Evolutionary conservation across 345 rosid species (phyloP).

Genomic region (Excoecaria agallocha): DNA sequence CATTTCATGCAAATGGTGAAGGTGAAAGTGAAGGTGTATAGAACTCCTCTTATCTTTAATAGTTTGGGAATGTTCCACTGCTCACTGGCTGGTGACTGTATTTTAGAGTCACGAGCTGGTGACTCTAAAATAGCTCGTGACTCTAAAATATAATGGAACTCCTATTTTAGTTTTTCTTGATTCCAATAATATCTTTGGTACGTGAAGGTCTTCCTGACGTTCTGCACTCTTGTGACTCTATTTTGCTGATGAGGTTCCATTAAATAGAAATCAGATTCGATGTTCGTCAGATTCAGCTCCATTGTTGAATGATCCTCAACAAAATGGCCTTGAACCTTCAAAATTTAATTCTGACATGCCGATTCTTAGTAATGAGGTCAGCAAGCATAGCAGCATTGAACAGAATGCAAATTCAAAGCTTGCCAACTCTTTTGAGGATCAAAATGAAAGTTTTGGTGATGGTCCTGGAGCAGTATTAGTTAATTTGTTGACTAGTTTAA

Average conservation of each 20-base stretch:
- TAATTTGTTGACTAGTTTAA: slow-evolving; percentile 86
- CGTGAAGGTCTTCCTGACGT: slow-evolving; percentile 75
- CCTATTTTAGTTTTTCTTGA: neutral
- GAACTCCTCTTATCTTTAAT: neutral
- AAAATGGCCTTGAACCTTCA: slow-evolving; percentile 46
- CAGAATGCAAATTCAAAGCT: slow-evolving; percentile 32
- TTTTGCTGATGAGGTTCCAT: slow-evolving; percentile 86
- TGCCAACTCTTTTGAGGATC: slow-evolving; percentile 36
- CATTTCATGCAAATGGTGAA: too few species aligned
- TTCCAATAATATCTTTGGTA: neutral
- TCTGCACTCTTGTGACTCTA: slow-evolving; percentile 81
- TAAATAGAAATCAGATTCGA: slow-evolving; percentile 37
- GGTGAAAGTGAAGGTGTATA: too few species aligned
- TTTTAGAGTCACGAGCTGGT: too few species aligned
- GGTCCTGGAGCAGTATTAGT: slow-evolving; percentile 92
- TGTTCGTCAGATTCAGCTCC: slow-evolving; percentile 75
- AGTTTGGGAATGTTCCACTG: too few species aligned
- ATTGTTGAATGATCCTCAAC: slow-evolving; percentile 55
- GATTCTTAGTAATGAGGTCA: slow-evolving; percentile 27
- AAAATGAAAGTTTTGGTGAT: slow-evolving; percentile 53
- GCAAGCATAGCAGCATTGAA: slow-evolving; percentile 37
- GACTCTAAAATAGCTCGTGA: too few species aligned
- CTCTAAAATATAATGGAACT: too few species aligned
- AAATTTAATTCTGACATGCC: slow-evolving; percentile 37
- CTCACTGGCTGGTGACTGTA: too few species aligned